Percentiles rank a stretch among this genome's conserved stretches.
Conservation (phyloP, 352 stramenopile species). For the Pythium folliculosum region DNA sequence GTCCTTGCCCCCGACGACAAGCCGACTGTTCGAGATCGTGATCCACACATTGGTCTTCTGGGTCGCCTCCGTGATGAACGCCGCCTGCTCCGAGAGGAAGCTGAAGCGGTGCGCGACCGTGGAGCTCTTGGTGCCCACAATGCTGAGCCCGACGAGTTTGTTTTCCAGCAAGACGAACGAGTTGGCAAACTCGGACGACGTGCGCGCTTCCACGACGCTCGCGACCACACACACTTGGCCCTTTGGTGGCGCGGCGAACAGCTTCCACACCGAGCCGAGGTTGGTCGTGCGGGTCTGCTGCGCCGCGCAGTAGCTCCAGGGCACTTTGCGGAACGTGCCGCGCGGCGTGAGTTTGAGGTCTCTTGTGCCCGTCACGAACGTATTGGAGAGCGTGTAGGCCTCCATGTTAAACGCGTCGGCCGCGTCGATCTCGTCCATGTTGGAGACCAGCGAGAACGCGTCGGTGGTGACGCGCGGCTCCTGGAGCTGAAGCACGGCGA, state of each 20-base stretch:
- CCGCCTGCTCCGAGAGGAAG: slow-evolving; percentile 25
- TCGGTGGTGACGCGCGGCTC: slow-evolving; percentile 11
- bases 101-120: slow-evolving; percentile 21
- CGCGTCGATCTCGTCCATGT: slow-evolving; percentile 28
- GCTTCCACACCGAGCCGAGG: slow-evolving; percentile 2
- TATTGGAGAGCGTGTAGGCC: slow-evolving; percentile 21
- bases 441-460: slow-evolving; percentile 27
- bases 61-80: slow-evolving; percentile 32
- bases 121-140: slow-evolving; percentile 12
- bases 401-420: slow-evolving; percentile 20
- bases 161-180: slow-evolving; percentile 33
- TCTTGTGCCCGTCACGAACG: slow-evolving; percentile 16
- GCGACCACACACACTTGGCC: slow-evolving; percentile 31
- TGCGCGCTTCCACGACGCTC: slow-evolving; percentile 18
- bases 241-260: neutral
- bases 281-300: neutral
- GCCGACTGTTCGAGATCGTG: neutral
- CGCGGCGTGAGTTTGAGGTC: slow-evolving; percentile 11
- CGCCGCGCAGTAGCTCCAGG: slow-evolving; percentile 27
- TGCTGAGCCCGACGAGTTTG: slow-evolving; percentile 34
- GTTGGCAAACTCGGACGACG: slow-evolving; percentile 17
- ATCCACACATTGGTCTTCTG: slow-evolving; percentile 25
- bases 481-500: slow-evolving; percentile 31
- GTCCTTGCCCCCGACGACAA: slow-evolving; percentile 30
- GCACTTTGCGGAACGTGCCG: slow-evolving; percentile 24